These are phyloP conservation scores for Lachancea waltii DNA, from an alignment of 805 yeast genomes.

Conservation along the genomic window DNA sequence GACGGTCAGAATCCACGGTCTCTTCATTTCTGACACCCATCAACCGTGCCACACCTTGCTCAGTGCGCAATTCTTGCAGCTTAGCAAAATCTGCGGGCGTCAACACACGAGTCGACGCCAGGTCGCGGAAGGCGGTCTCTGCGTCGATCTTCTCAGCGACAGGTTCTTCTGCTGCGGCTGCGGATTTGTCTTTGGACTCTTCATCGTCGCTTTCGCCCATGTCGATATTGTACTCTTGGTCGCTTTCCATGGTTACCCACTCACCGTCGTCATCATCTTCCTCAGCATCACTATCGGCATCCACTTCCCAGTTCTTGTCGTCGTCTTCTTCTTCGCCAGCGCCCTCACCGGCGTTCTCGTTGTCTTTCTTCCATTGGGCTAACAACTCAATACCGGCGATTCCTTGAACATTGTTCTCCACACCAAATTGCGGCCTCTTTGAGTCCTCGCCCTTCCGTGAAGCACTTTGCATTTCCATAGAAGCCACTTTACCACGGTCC, in stretches of 20 bases:
- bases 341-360: constrained; percentile 48
- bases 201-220: constrained; percentile 46
- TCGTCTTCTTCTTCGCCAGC: constrained; percentile 55
- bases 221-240: constrained; percentile 58
- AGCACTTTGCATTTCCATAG: constrained; percentile 68
- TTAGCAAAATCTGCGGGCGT: constrained; percentile 99
- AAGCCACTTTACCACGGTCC: constrained; percentile 89
- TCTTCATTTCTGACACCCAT: constrained; percentile 77
- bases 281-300: constrained; percentile 45
- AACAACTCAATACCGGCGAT: constrained; percentile 89
- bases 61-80: constrained; percentile 75
- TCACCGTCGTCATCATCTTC: constrained; percentile 71
- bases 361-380: constrained; percentile 62
- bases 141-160: constrained; percentile 33
- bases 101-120: constrained; percentile 69
- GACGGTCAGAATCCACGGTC: constrained; percentile 66
- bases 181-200: constrained; percentile 42
- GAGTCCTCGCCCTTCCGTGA: constrained; percentile 40
- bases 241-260: constrained; percentile 87
- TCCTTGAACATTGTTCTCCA: constrained; percentile 58
- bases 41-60: constrained; percentile 79
- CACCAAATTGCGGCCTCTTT: constrained; percentile 59
- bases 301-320: constrained; percentile 54
- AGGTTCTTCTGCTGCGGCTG: constrained; percentile 37
- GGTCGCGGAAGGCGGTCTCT: constrained; percentile 41